Evolutionary conservation across 495 filamentous ascomycete genomes (phyloP), one percentile per base, ranked within the genome.

Genomic region (Chlorociboria aeruginascens): DNA sequence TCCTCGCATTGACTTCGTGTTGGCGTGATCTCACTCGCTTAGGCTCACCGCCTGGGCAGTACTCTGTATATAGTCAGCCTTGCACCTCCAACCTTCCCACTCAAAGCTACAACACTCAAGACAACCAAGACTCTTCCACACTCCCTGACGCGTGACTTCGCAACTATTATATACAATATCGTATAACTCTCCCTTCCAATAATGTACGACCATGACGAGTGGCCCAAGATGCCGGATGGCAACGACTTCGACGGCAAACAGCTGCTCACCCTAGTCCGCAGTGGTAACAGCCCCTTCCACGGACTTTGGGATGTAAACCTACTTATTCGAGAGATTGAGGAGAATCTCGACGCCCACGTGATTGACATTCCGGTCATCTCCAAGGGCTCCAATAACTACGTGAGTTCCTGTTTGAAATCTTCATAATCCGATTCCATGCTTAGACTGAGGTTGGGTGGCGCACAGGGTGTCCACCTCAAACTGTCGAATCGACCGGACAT

Each of bases 271-370:
- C 47, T 64, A 31, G 39, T 60, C 36, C 55, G 44, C 28, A 50
- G 39, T 37, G 59, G 52, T 37, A 60, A 58, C 43, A 62, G 55
- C 50, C 50, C 56, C 3, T 57, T 59, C 41, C 12, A 34, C 42
- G 36, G 47, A 29, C 37, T 43, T 33, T 60, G 54, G 52, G 52
- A 63, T 54, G 49, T 58, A 34, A 48, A 51, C 33, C 56, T 58
- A 1, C 56, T 65, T 14, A 60, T 65, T 44, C 47, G 40, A 40
- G 62, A 63, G 47, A 53, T 63, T 35, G 61, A 65, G 49, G 51
- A 61, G 40, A 56, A 56, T 28, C 44, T 60, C 16, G 48, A 32
- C 29, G 39, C 54, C 14, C 17, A 53, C 25, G 56, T 63, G 39
- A 48, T 51, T 34, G 55, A 59, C n/a, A 58, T 65, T 33, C 50